These are phyloP conservation scores for Tolypocladium inflatum DNA, from an alignment of 2,329 filamentous ascomycete genomes.

Conservation along the genomic window DNA sequence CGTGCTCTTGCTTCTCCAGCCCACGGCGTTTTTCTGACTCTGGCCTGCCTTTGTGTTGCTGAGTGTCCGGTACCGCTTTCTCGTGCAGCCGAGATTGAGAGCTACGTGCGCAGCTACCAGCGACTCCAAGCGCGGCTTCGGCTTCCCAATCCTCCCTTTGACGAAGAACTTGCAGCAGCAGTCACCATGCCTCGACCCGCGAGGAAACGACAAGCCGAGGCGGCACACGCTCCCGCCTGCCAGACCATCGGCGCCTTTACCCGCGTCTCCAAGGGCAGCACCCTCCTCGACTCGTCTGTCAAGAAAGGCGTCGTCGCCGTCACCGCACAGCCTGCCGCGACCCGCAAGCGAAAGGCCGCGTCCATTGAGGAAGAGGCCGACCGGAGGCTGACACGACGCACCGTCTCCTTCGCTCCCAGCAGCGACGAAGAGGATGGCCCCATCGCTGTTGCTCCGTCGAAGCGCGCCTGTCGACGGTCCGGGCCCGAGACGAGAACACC, in stretches of 20 bases:
- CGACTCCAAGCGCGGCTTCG: not conserved
- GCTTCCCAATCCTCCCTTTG: not conserved
- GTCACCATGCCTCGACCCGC: conserved; percentile 7
- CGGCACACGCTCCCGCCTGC: conserved; percentile 2
- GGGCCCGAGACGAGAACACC: conserved; percentile 8
- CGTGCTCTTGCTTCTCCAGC: not conserved
- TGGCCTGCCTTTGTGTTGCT: not conserved
- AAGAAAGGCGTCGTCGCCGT: conserved; percentile 23
- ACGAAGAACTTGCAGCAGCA: not conserved
- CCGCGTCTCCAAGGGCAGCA: conserved; percentile 35
- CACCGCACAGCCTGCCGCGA: conserved; percentile 15
- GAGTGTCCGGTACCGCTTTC: not conserved
- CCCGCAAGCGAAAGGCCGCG: conserved; percentile 30
- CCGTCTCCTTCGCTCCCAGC: conserved; percentile 22
- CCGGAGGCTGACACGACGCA: conserved; percentile 14
- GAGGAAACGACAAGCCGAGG: conserved; percentile 7
- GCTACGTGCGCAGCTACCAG: not conserved
- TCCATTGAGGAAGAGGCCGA: conserved; percentile 14
- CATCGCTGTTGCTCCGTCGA: conserved; percentile 6
- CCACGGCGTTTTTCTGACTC: not conserved
- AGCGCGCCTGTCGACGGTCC: conserved; percentile 18
- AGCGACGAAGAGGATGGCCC: conserved; percentile 17
- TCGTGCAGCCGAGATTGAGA: not conserved
- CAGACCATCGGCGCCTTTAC: conserved; percentile 33
- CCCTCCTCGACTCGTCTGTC: conserved; percentile 13